phyloP scores from a whole-genome alignment of 257 asterid species.

The Avicennia marina region DNA sequence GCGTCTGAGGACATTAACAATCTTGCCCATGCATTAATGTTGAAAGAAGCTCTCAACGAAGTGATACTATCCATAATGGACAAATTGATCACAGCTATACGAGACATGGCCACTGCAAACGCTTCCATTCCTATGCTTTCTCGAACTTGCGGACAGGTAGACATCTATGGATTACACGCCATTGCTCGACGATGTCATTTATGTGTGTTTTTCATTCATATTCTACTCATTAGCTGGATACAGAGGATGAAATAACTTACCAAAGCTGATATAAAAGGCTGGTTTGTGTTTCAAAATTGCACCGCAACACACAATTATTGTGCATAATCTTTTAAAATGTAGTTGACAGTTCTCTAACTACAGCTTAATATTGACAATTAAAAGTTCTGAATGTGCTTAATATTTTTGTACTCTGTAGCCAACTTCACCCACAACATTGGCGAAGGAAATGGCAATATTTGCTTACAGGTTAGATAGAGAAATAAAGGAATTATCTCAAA shows the following conservation, averaged over 20 bases:
- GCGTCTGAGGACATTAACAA: conserved; percentile 52
- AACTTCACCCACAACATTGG: conserved; percentile 57
- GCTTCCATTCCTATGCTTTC: conserved; percentile 52
- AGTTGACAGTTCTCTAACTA: not conserved
- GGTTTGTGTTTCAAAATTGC: too few species aligned
- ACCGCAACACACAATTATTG: not conserved
- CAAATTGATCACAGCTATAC: conserved; percentile 34
- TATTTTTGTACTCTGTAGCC: conserved; percentile 27
- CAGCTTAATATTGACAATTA: not conserved
- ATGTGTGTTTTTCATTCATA: not conserved
- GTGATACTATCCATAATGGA: conserved; percentile 43
- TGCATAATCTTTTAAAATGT: not conserved
- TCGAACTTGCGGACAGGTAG: conserved; percentile 60
- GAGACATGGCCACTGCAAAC: conserved; percentile 35
- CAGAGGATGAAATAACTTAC: too few species aligned
- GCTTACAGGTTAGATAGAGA: conserved; percentile 45
- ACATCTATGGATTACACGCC: not conserved
- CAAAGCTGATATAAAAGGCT: too few species aligned
- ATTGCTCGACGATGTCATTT: not conserved
- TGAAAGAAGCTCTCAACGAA: conserved; percentile 38
- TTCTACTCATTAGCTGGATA: not conserved
- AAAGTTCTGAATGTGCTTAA: not conserved
- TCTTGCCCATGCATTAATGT: conserved; percentile 47
- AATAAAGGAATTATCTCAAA: conserved; percentile 23
- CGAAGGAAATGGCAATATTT: conserved; percentile 60